Percentiles rank a stretch among this genome's conserved stretches.
phyloP scores from a whole-genome alignment of 2,329 filamentous ascomycete species.

The Hypoxylon rubiginosum region DNA sequence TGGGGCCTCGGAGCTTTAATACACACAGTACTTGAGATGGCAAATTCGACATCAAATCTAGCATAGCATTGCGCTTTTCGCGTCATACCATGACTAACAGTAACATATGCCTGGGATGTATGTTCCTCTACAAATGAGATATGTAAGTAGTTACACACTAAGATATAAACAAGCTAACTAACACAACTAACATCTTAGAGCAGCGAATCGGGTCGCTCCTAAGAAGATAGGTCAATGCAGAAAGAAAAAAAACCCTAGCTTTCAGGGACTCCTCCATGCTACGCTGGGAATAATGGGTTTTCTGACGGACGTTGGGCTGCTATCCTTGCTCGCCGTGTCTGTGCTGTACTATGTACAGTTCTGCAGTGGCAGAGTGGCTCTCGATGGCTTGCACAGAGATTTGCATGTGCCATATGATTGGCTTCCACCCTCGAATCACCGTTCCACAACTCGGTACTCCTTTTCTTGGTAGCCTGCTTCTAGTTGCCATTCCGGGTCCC shows the following conservation, averaged over 20 bases:
- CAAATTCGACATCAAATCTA: background rate
- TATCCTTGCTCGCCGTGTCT: constrained; percentile 30
- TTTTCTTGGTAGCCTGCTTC: constrained; percentile 18
- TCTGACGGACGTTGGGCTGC: background rate
- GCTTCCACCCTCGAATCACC: constrained; percentile 20
- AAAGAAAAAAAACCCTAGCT: constrained; percentile 13
- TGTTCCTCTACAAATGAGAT: too few species aligned
- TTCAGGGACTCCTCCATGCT: constrained; percentile 4
- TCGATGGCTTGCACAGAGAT: constrained; percentile 17
- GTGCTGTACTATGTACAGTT: constrained; percentile 23
- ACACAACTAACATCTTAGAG: background rate
- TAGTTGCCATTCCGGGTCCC: constrained; percentile 10
- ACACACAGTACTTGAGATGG: background rate
- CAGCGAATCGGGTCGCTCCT: background rate
- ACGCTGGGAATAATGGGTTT: background rate
- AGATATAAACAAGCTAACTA: background rate
- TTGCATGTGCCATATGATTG: constrained; percentile 30
- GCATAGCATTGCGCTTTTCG: background rate
- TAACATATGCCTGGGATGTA: too few species aligned
- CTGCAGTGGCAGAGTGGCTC: constrained; percentile 10
- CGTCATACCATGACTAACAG: background rate
- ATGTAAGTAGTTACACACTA: background rate
- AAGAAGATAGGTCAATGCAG: constrained; percentile 1
- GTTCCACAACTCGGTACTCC: constrained; percentile 17
- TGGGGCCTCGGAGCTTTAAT: background rate